Percentiles rank a stretch among this genome's conserved stretches.
These are phyloP conservation scores for Pythium pyrilobum DNA, from an alignment of 352 stramenopile species.

Conservation along the genomic window DNA sequence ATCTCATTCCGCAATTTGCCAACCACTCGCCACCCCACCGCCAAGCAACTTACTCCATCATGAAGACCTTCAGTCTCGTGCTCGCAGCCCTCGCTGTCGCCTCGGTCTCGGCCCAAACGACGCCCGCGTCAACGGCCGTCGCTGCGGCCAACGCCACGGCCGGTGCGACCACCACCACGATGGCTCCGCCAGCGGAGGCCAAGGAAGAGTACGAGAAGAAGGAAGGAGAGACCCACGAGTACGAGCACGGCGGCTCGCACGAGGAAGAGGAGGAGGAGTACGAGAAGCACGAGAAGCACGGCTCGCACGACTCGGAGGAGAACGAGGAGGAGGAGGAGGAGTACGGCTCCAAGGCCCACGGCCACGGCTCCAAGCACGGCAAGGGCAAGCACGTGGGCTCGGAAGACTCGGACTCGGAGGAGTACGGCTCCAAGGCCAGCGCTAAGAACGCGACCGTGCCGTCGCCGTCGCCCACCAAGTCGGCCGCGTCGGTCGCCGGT, in stretches of 20 bases:
- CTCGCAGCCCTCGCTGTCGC: constrained; percentile 12
- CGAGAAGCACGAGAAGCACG: background rate
- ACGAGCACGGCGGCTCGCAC: constrained; percentile 1
- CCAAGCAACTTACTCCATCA: constrained; percentile 1
- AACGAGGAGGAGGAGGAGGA: constrained; percentile 6
- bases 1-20: constrained; percentile 13
- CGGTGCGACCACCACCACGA: background rate
- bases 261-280: constrained; percentile 1
- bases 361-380: background rate
- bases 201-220: background rate
- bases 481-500: constrained; percentile 1
- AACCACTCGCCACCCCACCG: background rate
- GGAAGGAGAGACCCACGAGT: constrained; percentile 1
- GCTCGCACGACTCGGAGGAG: constrained; percentile 1
- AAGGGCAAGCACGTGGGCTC: constrained; percentile 8
- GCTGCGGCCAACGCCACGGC: constrained; percentile 1
- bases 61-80: constrained; percentile 20
- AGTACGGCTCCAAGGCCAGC: constrained; percentile 12
- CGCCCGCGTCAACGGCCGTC: background rate
- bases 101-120: constrained; percentile 5
- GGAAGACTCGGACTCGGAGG: constrained; percentile 8
- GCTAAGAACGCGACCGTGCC: constrained; percentile 9
- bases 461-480: background rate
- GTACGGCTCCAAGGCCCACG: constrained; percentile 5
- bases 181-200: background rate